Evolutionary conservation across 1,284 basidiomycete genomes (phyloP).

Genomic region (Puccinia coronata): DNA sequence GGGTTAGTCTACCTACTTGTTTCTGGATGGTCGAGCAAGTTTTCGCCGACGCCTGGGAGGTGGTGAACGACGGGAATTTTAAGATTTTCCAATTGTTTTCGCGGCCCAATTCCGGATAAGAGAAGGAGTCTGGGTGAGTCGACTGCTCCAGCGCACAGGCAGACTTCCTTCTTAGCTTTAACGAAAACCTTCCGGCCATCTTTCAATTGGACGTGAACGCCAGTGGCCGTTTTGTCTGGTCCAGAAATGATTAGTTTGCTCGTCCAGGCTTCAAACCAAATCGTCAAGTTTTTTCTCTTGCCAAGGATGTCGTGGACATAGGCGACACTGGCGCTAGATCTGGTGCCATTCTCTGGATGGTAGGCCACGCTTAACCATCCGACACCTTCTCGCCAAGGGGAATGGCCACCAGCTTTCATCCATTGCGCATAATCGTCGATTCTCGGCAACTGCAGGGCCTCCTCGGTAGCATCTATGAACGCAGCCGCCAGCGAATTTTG

Average conservation of each 20-base stretch:
- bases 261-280: constrained; percentile 60
- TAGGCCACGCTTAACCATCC: constrained; percentile 60
- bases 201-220: constrained; percentile 55
- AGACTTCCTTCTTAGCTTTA: constrained; percentile 56
- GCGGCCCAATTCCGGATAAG: constrained; percentile 64
- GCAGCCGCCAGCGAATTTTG: constrained; percentile 58
- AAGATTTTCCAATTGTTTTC: constrained; percentile 60
- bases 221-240: constrained; percentile 7
- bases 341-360: constrained; percentile 57
- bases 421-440: constrained; percentile 53
- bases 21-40: constrained; percentile 64
- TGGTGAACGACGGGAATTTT: constrained; percentile 61
- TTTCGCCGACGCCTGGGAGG: constrained; percentile 64
- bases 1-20: constrained; percentile 51
- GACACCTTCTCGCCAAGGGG: constrained; percentile 54
- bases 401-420: constrained; percentile 56
- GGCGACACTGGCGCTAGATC: constrained; percentile 57
- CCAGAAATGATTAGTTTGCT: constrained; percentile 50
- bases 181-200: constrained; percentile 55
- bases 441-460: constrained; percentile 56
- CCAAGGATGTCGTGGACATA: constrained; percentile 60
- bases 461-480: constrained; percentile 56
- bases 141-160: constrained; percentile 59
- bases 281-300: constrained; percentile 57
- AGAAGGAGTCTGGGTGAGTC: constrained; percentile 64